phyloP scores from a whole-genome alignment of 1,284 basidiomycete species.

The Rugosomyces carneus region DNA sequence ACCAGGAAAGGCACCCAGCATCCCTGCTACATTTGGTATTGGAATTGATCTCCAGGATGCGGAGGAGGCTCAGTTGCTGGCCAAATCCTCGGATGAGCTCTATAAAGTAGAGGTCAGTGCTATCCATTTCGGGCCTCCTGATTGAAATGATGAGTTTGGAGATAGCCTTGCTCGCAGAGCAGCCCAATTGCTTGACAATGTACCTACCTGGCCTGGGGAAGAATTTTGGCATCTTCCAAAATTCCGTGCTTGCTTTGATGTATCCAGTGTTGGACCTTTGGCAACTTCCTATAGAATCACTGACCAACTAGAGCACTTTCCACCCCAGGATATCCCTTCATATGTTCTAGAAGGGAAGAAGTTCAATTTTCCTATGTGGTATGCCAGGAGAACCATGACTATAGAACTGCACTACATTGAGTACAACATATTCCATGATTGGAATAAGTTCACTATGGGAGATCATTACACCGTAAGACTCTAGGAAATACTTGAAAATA shows the following conservation, averaged over 20 bases:
- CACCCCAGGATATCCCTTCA: too few relatives aligned
- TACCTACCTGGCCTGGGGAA: not conserved
- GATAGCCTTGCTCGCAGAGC: conserved; percentile 1
- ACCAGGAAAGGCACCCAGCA: conserved; percentile 3
- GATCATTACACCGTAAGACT: too few relatives aligned
- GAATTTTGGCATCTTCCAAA: too few relatives aligned
- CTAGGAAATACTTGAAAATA: too few relatives aligned
- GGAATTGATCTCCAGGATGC: conserved; percentile 1
- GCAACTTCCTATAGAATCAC: too few relatives aligned
- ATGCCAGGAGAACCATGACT: not conserved
- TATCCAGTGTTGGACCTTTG: too few relatives aligned
- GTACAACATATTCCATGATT: too few relatives aligned
- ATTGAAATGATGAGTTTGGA: conserved; percentile 1
- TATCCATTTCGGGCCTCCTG: not conserved
- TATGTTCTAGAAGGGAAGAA: too few relatives aligned
- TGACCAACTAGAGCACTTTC: too few relatives aligned
- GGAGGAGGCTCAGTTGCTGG: not conserved
- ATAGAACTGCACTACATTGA: too few relatives aligned
- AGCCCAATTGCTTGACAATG: conserved; percentile 4
- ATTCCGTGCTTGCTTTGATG: too few relatives aligned
- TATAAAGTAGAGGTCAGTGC: not conserved
- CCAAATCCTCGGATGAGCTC: conserved; percentile 1
- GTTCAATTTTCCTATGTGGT: conserved; percentile 10
- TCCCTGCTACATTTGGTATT: conserved; percentile 3
- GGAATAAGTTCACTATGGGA: too few relatives aligned